A percentile compares a stretch with the other conserved stretches of the same genome.
These are phyloP conservation scores for Waitea zeae DNA, from an alignment of 1,284 basidiomycete species.

Conservation along the genomic window DNA sequence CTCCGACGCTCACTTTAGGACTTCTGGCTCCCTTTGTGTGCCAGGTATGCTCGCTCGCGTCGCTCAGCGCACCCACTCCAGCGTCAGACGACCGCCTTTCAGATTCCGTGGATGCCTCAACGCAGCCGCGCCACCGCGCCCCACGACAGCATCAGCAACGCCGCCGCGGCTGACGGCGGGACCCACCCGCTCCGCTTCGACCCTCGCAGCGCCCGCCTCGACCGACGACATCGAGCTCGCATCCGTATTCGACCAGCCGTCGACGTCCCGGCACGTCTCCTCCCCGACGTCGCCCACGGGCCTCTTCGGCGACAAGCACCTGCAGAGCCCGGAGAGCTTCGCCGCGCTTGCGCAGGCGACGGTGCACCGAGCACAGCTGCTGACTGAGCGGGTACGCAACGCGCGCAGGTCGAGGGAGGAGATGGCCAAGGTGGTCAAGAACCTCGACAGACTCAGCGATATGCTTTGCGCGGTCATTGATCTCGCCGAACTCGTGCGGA, in stretches of 20 bases:
- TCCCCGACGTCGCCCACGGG: constrained; percentile 38
- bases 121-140: constrained; percentile 3
- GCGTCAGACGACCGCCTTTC: constrained; percentile 19
- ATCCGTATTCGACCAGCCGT: constrained; percentile 54
- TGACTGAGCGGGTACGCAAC: constrained; percentile 59
- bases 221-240: constrained; percentile 45
- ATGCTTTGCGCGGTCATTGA: constrained; percentile 93
- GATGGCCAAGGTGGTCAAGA: constrained; percentile 77
- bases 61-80: too few relatives aligned
- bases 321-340: constrained; percentile 45
- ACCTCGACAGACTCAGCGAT: constrained; percentile 89
- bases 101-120: constrained; percentile 27
- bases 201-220: constrained; percentile 31
- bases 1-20: too few relatives aligned
- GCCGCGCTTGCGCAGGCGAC: constrained; percentile 52
- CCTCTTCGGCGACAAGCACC: constrained; percentile 52
- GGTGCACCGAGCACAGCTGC: constrained; percentile 48
- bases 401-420: constrained; percentile 51
- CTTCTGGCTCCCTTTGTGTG: too few relatives aligned
- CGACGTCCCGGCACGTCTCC: constrained; percentile 17
- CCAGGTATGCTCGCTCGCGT: too few relatives aligned
- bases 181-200: constrained; percentile 14
- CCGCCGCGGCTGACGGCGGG: too few relatives aligned
- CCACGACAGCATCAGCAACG: too few relatives aligned
- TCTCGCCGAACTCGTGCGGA: constrained; percentile 84